Evolutionary conservation across 352 stramenopile species (phyloP), one percentile per base, ranked within the genome.

Genomic region (Saprolegnia parasitica): DNA sequence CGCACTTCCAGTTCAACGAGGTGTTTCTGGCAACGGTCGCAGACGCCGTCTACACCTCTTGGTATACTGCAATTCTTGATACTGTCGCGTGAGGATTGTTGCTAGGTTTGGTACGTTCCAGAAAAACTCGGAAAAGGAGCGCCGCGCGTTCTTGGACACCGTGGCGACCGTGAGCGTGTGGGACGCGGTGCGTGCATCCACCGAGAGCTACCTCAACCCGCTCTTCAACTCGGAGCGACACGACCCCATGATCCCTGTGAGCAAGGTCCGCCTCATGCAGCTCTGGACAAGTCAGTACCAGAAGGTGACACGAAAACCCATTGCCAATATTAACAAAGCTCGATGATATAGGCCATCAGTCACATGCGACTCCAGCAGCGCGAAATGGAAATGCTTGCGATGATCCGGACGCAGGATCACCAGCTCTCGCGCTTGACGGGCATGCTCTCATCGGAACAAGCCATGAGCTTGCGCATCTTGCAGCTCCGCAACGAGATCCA

Each of bases 1-100:
- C 91, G 6, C 89, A 93, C 72, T 99, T 99, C 74, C 96, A 99
- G 76, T 99, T 99, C 76, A 99, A 98, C 77, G 87, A 96, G 74
- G 71, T 90, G 16, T 83, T 96, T 45, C 75, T 99, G 21, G 83
- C 98, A 29, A 87, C 91, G 8, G 80, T 99, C 13, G 96, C 94
- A 0, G 96, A 99, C 68, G 93, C 98, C 56, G 85, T 99, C 23
- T 99, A 99, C 74, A 98, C 92, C 15, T 98, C 93, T 54, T 97
- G 96, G 72, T 99, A 91, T 66, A 21, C 21, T 52, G 40, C 3
- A 65, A 26, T 9, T 71, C 20, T 62, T 49, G 55, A 54, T n/a
- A n/a, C n/a, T n/a, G n/a, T 16, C n/a, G 18, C 55, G 55, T 29
- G 20, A 50, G 21, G 18, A 52, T 20, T 52, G 46, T 61, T 64